phyloP scores from a whole-genome alignment of 1,139 yeast species.

The Debaryomyces robertsiae region DNA sequence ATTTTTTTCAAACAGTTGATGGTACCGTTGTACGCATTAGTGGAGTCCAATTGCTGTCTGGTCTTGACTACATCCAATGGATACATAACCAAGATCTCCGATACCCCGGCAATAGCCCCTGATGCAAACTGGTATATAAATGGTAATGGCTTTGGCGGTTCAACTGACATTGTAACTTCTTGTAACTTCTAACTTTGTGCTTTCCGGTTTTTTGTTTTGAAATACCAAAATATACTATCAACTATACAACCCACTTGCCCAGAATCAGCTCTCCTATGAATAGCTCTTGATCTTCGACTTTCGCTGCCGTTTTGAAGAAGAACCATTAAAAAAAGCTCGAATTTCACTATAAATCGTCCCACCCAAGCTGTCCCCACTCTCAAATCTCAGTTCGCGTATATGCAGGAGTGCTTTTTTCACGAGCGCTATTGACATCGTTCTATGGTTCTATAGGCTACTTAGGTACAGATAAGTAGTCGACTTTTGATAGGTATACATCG shows the following conservation, averaged over 20 bases:
- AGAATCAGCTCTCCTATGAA: background rate
- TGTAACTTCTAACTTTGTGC: background rate
- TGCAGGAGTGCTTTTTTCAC: too few relatives aligned
- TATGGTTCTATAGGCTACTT: too few relatives aligned
- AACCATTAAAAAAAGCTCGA: background rate
- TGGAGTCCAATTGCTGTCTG: slow-evolving; percentile 83
- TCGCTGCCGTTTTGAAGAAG: background rate
- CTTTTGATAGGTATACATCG: too few relatives aligned
- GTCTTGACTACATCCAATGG: slow-evolving; percentile 98
- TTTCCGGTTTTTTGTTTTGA: background rate
- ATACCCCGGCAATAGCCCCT: slow-evolving; percentile 97
- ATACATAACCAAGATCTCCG: slow-evolving; percentile 96
- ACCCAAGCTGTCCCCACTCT: too few relatives aligned
- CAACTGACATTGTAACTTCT: slow-evolving; percentile 36
- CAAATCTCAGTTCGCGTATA: too few relatives aligned
- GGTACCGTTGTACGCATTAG: slow-evolving; percentile 77
- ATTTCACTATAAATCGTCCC: too few relatives aligned
- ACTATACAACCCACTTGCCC: background rate
- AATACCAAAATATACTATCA: background rate
- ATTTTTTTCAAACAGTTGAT: slow-evolving; percentile 82
- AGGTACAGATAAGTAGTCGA: too few relatives aligned
- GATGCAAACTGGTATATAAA: slow-evolving; percentile 88
- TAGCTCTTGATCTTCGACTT: too few relatives aligned
- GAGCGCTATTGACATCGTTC: too few relatives aligned
- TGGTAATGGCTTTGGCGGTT: slow-evolving; percentile 54